Evolutionary conservation across 495 filamentous ascomycete genomes (phyloP).

Genomic region (Lasiosphaeria ovina): DNA sequence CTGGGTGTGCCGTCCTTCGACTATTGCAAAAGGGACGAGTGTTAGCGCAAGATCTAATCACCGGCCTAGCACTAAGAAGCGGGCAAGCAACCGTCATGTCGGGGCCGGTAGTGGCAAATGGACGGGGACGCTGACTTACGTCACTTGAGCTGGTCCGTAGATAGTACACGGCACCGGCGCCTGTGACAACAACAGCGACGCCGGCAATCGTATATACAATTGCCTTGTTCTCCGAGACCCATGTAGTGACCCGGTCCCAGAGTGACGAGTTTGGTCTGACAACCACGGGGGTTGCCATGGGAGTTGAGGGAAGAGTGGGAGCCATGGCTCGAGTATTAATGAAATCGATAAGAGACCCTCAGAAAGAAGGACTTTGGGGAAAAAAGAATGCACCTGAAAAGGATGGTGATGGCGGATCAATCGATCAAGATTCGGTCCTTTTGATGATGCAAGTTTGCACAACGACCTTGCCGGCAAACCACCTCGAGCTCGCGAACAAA

Average conservation of each 20-base stretch:
- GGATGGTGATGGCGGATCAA: conserved; percentile 10
- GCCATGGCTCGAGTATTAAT: conserved; percentile 33
- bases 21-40: conserved; percentile 16
- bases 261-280: conserved; percentile 59
- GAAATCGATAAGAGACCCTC: conserved; percentile 3
- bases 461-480: not conserved
- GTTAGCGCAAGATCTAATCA: not conserved
- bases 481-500: conserved; percentile 18
- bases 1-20: conserved; percentile 36
- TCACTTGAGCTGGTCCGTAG: conserved; percentile 49
- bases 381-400: conserved; percentile 4
- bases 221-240: conserved; percentile 93
- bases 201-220: conserved; percentile 94
- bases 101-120: not conserved
- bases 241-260: conserved; percentile 86
- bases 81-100: not conserved
- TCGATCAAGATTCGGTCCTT: conserved; percentile 7
- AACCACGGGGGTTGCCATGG: conserved; percentile 33
- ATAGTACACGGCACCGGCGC: conserved; percentile 90
- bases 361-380: not conserved
- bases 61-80: not conserved
- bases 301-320: conserved; percentile 38
- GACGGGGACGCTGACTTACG: conserved; percentile 28
- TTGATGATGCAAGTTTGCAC: conserved; percentile 27
- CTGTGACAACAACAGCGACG: conserved; percentile 84